A percentile compares a stretch with the other conserved stretches of the same genome.
Conservation (phyloP, 805 yeast genomes). For the Barnettozyma pratensis region DNA sequence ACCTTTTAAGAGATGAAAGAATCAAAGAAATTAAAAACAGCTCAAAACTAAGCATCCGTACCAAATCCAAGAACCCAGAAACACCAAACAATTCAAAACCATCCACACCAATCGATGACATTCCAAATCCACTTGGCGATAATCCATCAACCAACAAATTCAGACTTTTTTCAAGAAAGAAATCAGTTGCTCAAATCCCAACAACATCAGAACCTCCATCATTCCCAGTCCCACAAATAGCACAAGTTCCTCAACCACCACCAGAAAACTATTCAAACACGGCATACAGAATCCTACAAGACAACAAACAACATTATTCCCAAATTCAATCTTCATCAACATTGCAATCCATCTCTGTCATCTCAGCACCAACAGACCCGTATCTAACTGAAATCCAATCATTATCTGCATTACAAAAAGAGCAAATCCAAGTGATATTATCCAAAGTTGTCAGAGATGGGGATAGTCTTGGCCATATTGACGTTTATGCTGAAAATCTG, state of each 20-base stretch:
- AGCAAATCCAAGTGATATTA: neutral
- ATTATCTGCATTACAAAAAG: neutral
- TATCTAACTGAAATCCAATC: neutral
- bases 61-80: neutral
- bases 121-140: neutral
- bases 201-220: neutral
- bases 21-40: constrained; percentile 11
- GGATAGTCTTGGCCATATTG: constrained; percentile 22
- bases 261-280: neutral
- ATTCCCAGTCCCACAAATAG: neutral
- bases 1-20: constrained; percentile 30
- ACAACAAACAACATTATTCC: neutral
- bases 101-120: neutral
- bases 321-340: neutral
- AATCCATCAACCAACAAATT: neutral
- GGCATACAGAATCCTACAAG: constrained; percentile 2
- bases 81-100: neutral
- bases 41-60: constrained; percentile 7
- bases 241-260: neutral
- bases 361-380: neutral
- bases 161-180: constrained; percentile 1
- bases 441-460: neutral
- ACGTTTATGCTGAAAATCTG: constrained; percentile 33
- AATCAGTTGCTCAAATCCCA: neutral
- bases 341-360: neutral